Evolutionary conservation across 768 basidiomycete species (phyloP), one percentile per base, ranked within the genome.

Genomic region (Pleurotus cornucopiae): DNA sequence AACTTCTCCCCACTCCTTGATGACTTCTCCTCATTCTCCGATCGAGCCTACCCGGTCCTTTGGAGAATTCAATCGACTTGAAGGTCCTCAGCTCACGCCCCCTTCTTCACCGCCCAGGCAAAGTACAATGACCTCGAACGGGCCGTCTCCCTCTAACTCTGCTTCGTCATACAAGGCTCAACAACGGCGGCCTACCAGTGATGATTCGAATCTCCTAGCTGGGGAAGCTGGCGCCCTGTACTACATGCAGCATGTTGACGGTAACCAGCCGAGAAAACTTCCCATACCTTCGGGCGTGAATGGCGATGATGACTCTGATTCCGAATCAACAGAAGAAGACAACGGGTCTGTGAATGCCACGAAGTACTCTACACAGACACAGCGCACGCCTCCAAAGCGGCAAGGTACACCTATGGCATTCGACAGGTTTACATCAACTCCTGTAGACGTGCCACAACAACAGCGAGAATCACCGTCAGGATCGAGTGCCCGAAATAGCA

Each of bases 191-290:
- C 59, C 61, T 20, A 61, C 59, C 7, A 64, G 67, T 40, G 72
- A 73, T 39, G 69, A 68, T 5, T 57, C 67, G 59, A 58, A 57
- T 60, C 67, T 73, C 68, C 67, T 86, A 23, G 71, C 74, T 47
- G 70, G 74, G 54, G 85, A 87, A 63, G 83, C 83, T 9, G 83
- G 83, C 21, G 84, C 86, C 11, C 66, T 89, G 43, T 88, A 80
- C 69, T 88, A 83, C 65, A 85, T 89, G 81, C 82, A 82, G 57
- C 79, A 88, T 59, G 67, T 78, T 49, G 76, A 78, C 40, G 40
- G 61, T 54, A 57, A 56, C 48, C 58, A 58, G 45, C 46, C 57
- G 16, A 54, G 59, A 48, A 46, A 57, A 46, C 20, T 25, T 9
- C 55, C 57, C 34, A 66, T 64, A 13, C 63, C 62, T 6, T 70